A percentile compares a stretch with the other conserved stretches of the same genome.
Evolutionary conservation across 805 yeast species (phyloP).

Genomic region (Dipodascopsis uninucleata): DNA sequence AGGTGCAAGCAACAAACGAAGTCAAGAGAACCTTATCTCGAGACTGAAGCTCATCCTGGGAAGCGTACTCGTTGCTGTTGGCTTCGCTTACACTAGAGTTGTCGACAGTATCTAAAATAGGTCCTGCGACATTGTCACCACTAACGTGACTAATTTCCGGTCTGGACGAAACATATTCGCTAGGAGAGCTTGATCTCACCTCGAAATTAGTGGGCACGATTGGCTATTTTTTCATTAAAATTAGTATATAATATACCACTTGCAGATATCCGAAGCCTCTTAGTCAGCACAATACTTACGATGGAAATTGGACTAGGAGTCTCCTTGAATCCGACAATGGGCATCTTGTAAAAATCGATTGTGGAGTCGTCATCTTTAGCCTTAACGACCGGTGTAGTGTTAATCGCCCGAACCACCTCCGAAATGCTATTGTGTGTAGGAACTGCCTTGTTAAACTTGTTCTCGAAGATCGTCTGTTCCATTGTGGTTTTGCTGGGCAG

Average conservation of each 20-base stretch:
- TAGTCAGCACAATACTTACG: slow-evolving; percentile 34
- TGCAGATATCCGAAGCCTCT: slow-evolving; percentile 5
- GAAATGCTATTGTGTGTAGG: background rate
- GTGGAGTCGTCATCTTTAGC: slow-evolving; percentile 38
- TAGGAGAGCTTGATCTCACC: slow-evolving; percentile 21
- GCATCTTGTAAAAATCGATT: slow-evolving; percentile 38
- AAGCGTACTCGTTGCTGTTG: slow-evolving; percentile 12
- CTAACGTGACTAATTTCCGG: slow-evolving; percentile 25
- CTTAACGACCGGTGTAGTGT: slow-evolving; percentile 21
- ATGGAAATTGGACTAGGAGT: slow-evolving; percentile 12
- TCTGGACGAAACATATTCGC: slow-evolving; percentile 29
- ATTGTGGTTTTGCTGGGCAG: slow-evolving; percentile 4
- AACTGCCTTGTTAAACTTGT: background rate
- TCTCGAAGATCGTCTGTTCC: slow-evolving; percentile 1
- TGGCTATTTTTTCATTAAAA: slow-evolving; percentile 5
- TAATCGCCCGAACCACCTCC: slow-evolving; percentile 9
- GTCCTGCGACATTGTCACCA: slow-evolving; percentile 30
- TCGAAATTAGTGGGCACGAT: slow-evolving; percentile 16
- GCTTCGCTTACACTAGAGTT: slow-evolving; percentile 22
- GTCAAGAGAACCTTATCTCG: slow-evolving; percentile 37
- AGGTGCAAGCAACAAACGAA: slow-evolving; percentile 35
- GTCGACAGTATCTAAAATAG: slow-evolving; percentile 31
- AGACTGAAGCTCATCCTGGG: slow-evolving; percentile 24
- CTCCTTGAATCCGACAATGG: slow-evolving; percentile 19
- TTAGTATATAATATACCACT: background rate